Base-by-base conservation (phyloP, 352 stramenopile species). In the Phytopythium boreale region DNA sequence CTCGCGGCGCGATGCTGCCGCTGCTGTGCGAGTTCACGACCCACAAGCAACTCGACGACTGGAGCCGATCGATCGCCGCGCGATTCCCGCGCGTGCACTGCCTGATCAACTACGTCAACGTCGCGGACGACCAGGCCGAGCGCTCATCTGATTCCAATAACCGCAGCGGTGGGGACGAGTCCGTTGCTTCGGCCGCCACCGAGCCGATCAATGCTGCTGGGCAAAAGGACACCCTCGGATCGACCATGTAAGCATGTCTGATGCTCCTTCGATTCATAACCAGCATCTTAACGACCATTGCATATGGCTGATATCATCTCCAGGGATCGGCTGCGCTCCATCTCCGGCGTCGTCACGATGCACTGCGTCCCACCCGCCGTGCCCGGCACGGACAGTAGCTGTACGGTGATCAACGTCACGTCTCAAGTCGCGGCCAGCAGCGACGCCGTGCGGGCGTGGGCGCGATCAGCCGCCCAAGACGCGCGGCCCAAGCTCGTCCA, bases 81-180 rank as follows among this genome's bases (percentile, higher is more conserved):
- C 87, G 89, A 53, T 90, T 86, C 64, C 70, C 76, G 41, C 77
- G 77, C 6, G 79, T 90, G n/a, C 74, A 92, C 68, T 86, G 72
- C 43, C 63, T 92, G 27, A 79, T 92, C 59, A 92, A 89, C 67
- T 89, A 80, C 63, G 71, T 75, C 31, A 63, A 72, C 4, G 59
- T 76, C 11, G 69, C 69, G 12, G 53, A 73, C 9, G 51, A 75
- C 4, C 59, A 74, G 17, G 5, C 8, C 1, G 47, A 55, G 43
- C 43, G 17, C 20, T 49, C 43, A 2, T 49, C 43, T 17, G 31
- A 36, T 8, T n/a, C 41, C 19, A 47, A 6, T 22, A 17, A 47
- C 41, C 37, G 37, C 37, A 44, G 37, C 37, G 19, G 19, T 20
- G 41, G 41, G 41, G 22, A 20, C 5, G 41, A 47, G 8, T 15